Conservation (phyloP, 495 filamentous ascomycete genomes). For the Aspergillus diversus region DNA sequence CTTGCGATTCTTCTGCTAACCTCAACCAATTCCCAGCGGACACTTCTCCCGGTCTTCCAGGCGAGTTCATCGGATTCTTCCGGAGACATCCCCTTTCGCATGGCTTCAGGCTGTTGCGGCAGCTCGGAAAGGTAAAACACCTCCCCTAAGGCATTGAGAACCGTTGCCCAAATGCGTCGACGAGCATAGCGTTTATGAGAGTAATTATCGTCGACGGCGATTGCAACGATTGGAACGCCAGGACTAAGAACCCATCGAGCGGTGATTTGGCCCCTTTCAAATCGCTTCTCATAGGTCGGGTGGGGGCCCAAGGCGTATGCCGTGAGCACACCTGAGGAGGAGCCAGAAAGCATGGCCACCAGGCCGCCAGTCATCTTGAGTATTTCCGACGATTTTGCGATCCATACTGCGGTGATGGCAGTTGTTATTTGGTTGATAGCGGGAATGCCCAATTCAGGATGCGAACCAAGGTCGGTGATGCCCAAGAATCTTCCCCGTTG, state of each 20-base stretch:
- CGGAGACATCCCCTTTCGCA: conserved; percentile 33
- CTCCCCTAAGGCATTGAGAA: conserved; percentile 89
- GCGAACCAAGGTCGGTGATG: conserved; percentile 51
- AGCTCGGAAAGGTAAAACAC: conserved; percentile 79
- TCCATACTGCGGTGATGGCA: conserved; percentile 81
- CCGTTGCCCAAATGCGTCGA: conserved; percentile 81
- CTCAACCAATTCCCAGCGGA: conserved; percentile 80
- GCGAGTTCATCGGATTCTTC: conserved; percentile 64
- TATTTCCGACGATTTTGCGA: conserved; percentile 78
- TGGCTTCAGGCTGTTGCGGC: conserved; percentile 49
- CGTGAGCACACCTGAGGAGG: conserved; percentile 83
- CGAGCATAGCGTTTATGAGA: conserved; percentile 66
- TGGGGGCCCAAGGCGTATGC: conserved; percentile 76
- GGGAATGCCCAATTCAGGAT: conserved; percentile 68
- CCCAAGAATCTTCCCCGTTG: conserved; percentile 76
- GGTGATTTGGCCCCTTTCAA: conserved; percentile 74
- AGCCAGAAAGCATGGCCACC: conserved; percentile 81
- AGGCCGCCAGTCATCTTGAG: conserved; percentile 74
- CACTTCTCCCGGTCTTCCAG: conserved; percentile 78
- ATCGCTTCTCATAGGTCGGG: conserved; percentile 65
- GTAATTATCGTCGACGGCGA: conserved; percentile 83
- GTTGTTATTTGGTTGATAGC: conserved; percentile 62
- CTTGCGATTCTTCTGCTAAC: conserved; percentile 69
- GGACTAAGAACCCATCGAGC: conserved; percentile 88
- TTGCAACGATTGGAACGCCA: conserved; percentile 86